These are phyloP conservation scores for Solanum sparsipilum DNA, from an alignment of 257 asterid species.

Conservation along the genomic window DNA sequence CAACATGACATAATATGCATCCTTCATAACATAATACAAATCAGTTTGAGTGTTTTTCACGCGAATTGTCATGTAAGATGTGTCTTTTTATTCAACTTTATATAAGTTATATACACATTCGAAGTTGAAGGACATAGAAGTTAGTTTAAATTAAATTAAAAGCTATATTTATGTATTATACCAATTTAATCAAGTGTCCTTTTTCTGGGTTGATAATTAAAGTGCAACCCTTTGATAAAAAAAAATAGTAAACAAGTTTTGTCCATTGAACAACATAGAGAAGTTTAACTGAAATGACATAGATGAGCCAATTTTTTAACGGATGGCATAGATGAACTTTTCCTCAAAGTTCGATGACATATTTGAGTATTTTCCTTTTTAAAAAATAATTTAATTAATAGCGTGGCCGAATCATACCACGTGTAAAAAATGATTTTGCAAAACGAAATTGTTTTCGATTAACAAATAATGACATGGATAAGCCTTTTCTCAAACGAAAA, in stretches of 20 bases:
- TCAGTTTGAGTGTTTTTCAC: background rate
- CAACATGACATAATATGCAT: background rate
- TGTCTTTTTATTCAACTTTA: background rate
- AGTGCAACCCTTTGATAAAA: background rate
- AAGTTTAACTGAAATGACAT: background rate
- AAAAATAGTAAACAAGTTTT: background rate
- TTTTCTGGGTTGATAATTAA: background rate
- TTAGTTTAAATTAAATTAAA: background rate
- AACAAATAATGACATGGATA: too few relatives aligned
- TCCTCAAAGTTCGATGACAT: background rate
- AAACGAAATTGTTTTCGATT: too few relatives aligned
- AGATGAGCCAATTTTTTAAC: background rate
- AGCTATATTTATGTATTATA: background rate
- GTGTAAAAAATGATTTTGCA: background rate
- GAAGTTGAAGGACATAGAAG: background rate
- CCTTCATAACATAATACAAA: background rate
- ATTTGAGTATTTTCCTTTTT: background rate
- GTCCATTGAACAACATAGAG: background rate
- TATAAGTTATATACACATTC: background rate
- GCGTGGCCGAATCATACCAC: background rate
- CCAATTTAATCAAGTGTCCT: background rate
- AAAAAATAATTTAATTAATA: too few relatives aligned
- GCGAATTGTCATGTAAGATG: background rate
- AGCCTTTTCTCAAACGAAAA: too few relatives aligned
- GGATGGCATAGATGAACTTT: accelerated